Conservation (phyloP, 2,329 filamentous ascomycete genomes). For the Claviceps pazoutovae region DNA sequence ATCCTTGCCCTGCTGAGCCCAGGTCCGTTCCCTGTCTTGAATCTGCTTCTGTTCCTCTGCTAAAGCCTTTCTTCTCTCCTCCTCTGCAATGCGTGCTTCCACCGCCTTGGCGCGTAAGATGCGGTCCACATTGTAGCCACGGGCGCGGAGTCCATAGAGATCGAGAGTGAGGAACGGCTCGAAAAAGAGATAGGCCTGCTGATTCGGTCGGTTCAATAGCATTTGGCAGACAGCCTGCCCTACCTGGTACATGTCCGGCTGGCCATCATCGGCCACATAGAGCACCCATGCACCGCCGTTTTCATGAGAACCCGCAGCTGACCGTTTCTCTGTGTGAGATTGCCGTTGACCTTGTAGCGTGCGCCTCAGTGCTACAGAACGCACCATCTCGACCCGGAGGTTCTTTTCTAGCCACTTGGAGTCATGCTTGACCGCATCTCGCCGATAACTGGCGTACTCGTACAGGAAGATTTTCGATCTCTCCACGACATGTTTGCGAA, state of each 20-base stretch:
- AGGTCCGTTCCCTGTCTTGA: slow-evolving; percentile 37
- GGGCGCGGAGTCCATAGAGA: slow-evolving; percentile 64
- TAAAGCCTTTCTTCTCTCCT: slow-evolving; percentile 59
- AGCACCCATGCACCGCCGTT: slow-evolving; percentile 47
- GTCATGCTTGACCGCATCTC: slow-evolving; percentile 73
- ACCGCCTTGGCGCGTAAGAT: slow-evolving; percentile 80
- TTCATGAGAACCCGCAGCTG: slow-evolving; percentile 49
- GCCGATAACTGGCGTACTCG: slow-evolving; percentile 53
- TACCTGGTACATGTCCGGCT: slow-evolving; percentile 80
- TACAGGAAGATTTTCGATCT: slow-evolving; percentile 82
- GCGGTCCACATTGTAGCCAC: slow-evolving; percentile 92
- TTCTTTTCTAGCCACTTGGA: slow-evolving; percentile 83
- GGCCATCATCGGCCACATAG: slow-evolving; percentile 56
- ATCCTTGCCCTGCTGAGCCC: slow-evolving; percentile 23
- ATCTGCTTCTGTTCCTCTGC: slow-evolving; percentile 59
- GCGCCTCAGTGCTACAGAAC: slow-evolving; percentile 61
- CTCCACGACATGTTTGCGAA: slow-evolving; percentile 75
- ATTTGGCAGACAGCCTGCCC: slow-evolving; percentile 74
- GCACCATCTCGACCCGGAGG: slow-evolving; percentile 62
- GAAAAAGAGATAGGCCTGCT: slow-evolving; percentile 79
- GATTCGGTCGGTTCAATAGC: slow-evolving; percentile 67
- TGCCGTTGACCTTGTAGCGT: slow-evolving; percentile 59
- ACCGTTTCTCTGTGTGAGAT: slow-evolving; percentile 60
- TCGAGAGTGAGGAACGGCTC: slow-evolving; percentile 83
- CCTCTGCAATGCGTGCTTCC: slow-evolving; percentile 76